Evolutionary conservation across 140 eudicot genomes (phyloP), one percentile per base, ranked within the genome.

Genomic region (Senecio squalidus): DNA sequence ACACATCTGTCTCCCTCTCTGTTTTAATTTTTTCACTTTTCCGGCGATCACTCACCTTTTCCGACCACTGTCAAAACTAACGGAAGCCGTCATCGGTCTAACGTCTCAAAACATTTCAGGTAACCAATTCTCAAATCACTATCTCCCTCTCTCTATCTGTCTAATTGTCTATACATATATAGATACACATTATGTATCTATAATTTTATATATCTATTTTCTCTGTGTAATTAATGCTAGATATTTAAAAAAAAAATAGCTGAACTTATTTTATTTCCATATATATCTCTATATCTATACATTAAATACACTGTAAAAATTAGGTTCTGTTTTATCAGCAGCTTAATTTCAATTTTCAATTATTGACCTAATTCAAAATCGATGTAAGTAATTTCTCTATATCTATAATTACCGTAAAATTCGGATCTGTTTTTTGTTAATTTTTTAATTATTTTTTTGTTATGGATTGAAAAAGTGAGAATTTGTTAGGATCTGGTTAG

Each of bases 401-500:
- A n/a, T n/a, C n/a, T n/a, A n/a, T n/a, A n/a, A n/a, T 44, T 62
- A 15, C 77, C 72, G 72, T 64, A 14, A 64, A 39, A 6, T 56
- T n/a, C 62, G 77, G 77, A 72, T 72, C 77, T 64, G 40, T 55
- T 61, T 15, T 45, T 60, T n/a, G 2, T 20, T 62, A 16, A 13
- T 9, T 9, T 43, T 17, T 43, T 28, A 34, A 8, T 17, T 17
- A 15, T 15, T 27, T n/a, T n/a, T 55, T 26, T 23, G 38, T 55
- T 34, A 14, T 29, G 25, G 13, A 10, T 36, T 41, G 53, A 38
- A 6, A 66, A 74, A 55, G 62, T 59, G 66, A 9, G 65, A 76
- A 49, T 76, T 58, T 58, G 81, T 64, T 76, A 15, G 70, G 82
- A 70, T 66, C 77, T 76, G 71, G 4, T 46, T 45, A 44, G 64